A percentile compares a stretch with the other conserved stretches of the same genome.
Evolutionary conservation across 345 rosid species (phyloP).

Genomic region (Citrus inodora): DNA sequence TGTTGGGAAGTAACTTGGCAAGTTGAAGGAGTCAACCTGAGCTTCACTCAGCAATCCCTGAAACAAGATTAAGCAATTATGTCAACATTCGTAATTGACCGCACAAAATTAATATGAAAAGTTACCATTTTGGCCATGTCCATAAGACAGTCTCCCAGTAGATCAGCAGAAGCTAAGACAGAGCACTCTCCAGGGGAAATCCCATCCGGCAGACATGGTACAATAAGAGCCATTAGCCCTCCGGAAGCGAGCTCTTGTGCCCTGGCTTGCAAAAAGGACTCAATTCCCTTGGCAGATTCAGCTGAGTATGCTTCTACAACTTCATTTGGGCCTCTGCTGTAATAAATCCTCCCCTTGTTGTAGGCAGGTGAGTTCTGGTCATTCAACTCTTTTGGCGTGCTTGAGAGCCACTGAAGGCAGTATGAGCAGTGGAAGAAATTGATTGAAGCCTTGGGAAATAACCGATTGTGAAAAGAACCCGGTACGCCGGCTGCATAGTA

Average conservation of each 20-base stretch:
- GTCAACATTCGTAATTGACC: not conserved
- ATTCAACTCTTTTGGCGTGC: not conserved
- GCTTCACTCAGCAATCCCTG: not conserved
- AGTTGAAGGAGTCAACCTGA: not conserved
- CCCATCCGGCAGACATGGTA: not conserved
- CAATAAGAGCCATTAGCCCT: not conserved
- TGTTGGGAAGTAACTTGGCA: not conserved
- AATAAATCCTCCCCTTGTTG: not conserved
- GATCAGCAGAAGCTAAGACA: not conserved
- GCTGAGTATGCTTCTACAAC: not conserved
- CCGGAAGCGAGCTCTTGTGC: not conserved
- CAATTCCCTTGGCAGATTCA: not conserved
- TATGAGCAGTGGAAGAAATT: too few relatives aligned
- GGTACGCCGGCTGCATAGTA: too few relatives aligned
- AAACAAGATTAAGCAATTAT: not conserved
- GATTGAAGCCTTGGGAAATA: too few relatives aligned
- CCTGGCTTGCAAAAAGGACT: not conserved
- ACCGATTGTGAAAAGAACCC: too few relatives aligned
- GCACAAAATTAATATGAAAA: not conserved
- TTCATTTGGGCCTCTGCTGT: not conserved
- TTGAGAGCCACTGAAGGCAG: too few relatives aligned
- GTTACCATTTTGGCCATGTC: not conserved
- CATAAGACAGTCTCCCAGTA: not conserved
- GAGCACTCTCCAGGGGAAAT: not conserved
- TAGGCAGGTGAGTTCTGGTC: not conserved